Base-by-base conservation (phyloP, 768 basidiomycete genomes). In the Amanita rimosa region DNA sequence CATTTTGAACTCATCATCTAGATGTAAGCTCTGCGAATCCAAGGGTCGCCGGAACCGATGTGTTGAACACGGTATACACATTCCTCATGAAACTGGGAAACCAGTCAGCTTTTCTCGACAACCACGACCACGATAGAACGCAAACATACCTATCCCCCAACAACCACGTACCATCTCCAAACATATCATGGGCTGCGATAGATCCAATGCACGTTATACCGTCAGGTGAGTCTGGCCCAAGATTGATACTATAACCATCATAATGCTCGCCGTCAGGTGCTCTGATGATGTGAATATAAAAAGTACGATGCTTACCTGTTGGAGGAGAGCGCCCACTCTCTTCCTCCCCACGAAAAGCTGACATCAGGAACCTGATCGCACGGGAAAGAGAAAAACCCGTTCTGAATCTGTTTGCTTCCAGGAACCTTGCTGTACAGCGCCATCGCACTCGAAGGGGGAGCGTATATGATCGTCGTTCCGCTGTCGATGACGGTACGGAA, bases 1-100 rank as follows among this genome's bases (percentile, higher is more conserved):
- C n/a, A n/a, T n/a, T n/a, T n/a, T n/a, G n/a, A n/a, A n/a, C n/a
- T n/a, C n/a, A n/a, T n/a, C n/a, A n/a, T n/a, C 22, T 24, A 8
- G 29, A 10, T 29, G 29, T 29, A 27, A 49, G 41, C 16, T 34
- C 17, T 17, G 66, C 68, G 26, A 68, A 68, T 26, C 67, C 67
- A 50, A 70, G 52, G 7, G 60, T 61, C 35, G 52, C 53, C 27
- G 61, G 59, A 27, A 33, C 10, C 40, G 27, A 68, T 16, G 29
- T 11, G 51, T 69, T 66, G 42, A 72, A 72, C 21, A 58, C 57
- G 2, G 66, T 55, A 52, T 72, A 74, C n/a, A 71, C 67, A 46
- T 66, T 68, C 51, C 57, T 60, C 58, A 74, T 51, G 57, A 74
- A 73, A 17, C 46, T 48, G 29, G 2, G 22, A 65, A 67, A 70